These are phyloP conservation scores for Pezizomycotina sp. DNA, from an alignment of 2,329 filamentous ascomycete genomes.

Conservation along the genomic window DNA sequence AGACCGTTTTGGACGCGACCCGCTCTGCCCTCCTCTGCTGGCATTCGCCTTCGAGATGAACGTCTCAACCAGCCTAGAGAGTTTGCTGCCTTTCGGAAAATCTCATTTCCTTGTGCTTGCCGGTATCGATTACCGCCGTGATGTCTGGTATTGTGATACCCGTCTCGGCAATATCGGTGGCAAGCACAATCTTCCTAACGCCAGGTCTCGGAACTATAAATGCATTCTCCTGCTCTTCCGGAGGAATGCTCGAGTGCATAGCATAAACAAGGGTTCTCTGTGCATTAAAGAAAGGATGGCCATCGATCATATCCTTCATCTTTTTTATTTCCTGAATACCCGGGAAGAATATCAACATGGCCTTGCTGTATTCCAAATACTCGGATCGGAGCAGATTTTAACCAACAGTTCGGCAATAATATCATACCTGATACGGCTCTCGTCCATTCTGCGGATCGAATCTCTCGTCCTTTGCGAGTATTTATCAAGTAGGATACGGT, in stretches of 20 bases:
- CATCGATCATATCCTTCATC: constrained; percentile 67
- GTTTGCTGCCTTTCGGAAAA: constrained; percentile 84
- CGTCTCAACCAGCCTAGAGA: constrained; percentile 79
- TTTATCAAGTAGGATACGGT: constrained; percentile 23
- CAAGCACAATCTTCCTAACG: constrained; percentile 78
- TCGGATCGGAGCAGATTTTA: constrained; percentile 53
- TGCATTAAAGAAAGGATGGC: constrained; percentile 56
- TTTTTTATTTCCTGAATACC: constrained; percentile 85
- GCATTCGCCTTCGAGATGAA: constrained; percentile 94
- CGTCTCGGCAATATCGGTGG: constrained; percentile 96
- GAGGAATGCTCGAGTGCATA: constrained; percentile 86
- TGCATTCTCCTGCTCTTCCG: constrained; percentile 86
- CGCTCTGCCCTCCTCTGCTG: constrained; percentile 81
- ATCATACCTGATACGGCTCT: constrained; percentile 81
- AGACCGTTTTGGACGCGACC: constrained; percentile 89
- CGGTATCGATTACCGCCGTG: constrained; percentile 89
- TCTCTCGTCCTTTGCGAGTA: constrained; percentile 50
- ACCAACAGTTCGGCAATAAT: constrained; percentile 65
- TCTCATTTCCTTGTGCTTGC: constrained; percentile 93
- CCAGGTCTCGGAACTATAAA: constrained; percentile 73
- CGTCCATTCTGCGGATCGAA: constrained; percentile 62
- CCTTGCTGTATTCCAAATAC: constrained; percentile 61
- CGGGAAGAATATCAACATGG: constrained; percentile 84
- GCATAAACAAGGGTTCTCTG: constrained; percentile 68
- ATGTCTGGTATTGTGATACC: constrained; percentile 97